Evolutionary conservation across 345 rosid species (phyloP).

Genomic region (Angophora floribunda): DNA sequence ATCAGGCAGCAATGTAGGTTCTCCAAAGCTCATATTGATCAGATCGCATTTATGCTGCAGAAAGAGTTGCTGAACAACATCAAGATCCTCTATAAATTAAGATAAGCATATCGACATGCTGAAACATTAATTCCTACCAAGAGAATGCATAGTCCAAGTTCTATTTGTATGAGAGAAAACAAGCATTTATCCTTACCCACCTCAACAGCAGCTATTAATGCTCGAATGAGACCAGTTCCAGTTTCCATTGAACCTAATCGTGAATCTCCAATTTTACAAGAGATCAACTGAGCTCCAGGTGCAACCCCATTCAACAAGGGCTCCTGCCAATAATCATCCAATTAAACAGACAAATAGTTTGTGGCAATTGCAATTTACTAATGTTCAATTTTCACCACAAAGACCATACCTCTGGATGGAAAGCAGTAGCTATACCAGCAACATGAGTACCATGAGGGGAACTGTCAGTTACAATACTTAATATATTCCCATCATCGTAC

Average conservation of each 20-base stretch:
- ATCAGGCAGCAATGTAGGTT: conserved; percentile 74
- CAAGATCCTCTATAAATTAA: neutral
- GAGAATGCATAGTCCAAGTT: neutral
- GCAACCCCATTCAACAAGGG: conserved; percentile 90
- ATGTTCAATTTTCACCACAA: neutral
- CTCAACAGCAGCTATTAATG: conserved; percentile 90
- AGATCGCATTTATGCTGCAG: conserved; percentile 95
- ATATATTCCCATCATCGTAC: conserved; percentile 70
- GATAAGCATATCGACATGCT: neutral
- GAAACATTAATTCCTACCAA: neutral
- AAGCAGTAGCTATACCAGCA: conserved; percentile 95
- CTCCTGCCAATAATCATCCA: conserved; percentile 42
- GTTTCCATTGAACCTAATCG: conserved; percentile 97
- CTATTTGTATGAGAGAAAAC: neutral
- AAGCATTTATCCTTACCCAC: conserved; percentile 18
- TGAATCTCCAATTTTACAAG: conserved; percentile 96
- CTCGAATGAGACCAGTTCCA: conserved; percentile 90
- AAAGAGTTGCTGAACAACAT: neutral
- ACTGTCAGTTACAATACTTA: conserved; percentile 90
- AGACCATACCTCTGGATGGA: conserved; percentile 66
- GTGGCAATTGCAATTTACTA: neutral
- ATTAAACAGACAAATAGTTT: neutral
- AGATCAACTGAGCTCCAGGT: conserved; percentile 95
- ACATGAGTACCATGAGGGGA: conserved; percentile 99
- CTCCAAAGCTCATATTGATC: conserved; percentile 99